Base-by-base conservation (phyloP, 352 stramenopile genomes). In the Halophytophthora polymorphica region DNA sequence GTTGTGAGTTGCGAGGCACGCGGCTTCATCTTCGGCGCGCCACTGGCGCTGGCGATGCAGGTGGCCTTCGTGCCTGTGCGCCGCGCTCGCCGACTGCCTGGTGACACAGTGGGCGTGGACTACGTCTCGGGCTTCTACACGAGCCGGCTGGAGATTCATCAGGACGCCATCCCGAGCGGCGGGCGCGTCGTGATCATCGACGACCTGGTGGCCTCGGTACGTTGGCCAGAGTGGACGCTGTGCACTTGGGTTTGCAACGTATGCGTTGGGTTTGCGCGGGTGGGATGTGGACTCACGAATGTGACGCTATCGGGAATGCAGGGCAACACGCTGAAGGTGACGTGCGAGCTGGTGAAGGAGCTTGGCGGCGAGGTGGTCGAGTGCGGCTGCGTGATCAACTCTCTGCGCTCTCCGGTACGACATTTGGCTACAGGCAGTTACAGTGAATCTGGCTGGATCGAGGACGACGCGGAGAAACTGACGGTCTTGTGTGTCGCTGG, bases 291-390 rank as follows among this genome's bases (percentile, higher is more conserved):
- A 10, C 17, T 56, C 17, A 62, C 25, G 48, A 41, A 28, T 35
- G 35, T 28, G 19, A 7, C n/a, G 12, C 10, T 54, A 10, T 36
- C 3, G 13, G 15, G n/a, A 37, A 37, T 41, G 15, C 21, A 89
- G 79, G 80, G 83, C 36, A 91, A 88, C 61, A 93, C 83, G 8
- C 53, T 93, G 18, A 85, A 89, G 43, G 78, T 90, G 18, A 91
- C 79, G 8, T 82, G 82, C 50, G 75, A 93, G 51, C 64, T 93
- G 29, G 83, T 93, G 29, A 51, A 82, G 51, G 66, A 83, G 34
- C 66, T 91, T 17, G 80, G 83, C 31, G 80, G 64, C 14, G 60
- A 87, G 39, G 78, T 90, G 10, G 65, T 93, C 50, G 83, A 93
- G 51, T 93, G 83, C 51, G 80, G 82, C 21, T 93, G 82, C 60